phyloP scores from a whole-genome alignment of 2,329 filamentous ascomycete species.

The Calonectria naviculata region DNA sequence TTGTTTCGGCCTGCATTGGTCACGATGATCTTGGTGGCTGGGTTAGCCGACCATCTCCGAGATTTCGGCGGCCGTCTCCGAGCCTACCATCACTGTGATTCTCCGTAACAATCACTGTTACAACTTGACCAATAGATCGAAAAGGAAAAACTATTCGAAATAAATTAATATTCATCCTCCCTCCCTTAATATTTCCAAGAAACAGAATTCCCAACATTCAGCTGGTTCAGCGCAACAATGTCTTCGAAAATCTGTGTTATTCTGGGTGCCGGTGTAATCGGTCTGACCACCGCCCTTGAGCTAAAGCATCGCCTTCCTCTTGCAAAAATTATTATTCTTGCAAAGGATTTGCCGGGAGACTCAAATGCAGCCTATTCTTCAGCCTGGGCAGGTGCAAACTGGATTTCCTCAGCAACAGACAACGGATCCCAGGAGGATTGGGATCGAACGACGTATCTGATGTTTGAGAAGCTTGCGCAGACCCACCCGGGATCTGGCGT shows the following conservation, averaged over 20 bases:
- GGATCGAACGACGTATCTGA: conserved; percentile 31
- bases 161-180: too few species aligned
- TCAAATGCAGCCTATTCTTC: conserved; percentile 86
- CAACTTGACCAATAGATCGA: too few species aligned
- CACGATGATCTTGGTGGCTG: too few species aligned
- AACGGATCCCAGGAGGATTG: conserved; percentile 31
- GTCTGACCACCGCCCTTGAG: conserved; percentile 70
- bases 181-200: too few species aligned
- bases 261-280: conserved; percentile 69
- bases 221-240: not conserved
- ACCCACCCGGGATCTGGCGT: conserved; percentile 68
- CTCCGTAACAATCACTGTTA: too few species aligned
- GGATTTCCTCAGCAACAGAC: conserved; percentile 66
- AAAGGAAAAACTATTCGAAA: too few species aligned
- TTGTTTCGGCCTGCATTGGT: too few species aligned
- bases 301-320: conserved; percentile 61
- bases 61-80: not conserved
- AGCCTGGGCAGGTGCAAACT: conserved; percentile 82
- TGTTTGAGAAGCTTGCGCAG: conserved; percentile 25
- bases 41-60: too few species aligned
- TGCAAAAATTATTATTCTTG: conserved; percentile 67
- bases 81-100: too few species aligned
- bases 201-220: not conserved
- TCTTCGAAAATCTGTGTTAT: not conserved
- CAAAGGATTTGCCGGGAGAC: conserved; percentile 88